Evolutionary conservation across 2,329 filamentous ascomycete species (phyloP), one percentile per base, ranked within the genome.

Genomic region (Penicillium sp.): DNA sequence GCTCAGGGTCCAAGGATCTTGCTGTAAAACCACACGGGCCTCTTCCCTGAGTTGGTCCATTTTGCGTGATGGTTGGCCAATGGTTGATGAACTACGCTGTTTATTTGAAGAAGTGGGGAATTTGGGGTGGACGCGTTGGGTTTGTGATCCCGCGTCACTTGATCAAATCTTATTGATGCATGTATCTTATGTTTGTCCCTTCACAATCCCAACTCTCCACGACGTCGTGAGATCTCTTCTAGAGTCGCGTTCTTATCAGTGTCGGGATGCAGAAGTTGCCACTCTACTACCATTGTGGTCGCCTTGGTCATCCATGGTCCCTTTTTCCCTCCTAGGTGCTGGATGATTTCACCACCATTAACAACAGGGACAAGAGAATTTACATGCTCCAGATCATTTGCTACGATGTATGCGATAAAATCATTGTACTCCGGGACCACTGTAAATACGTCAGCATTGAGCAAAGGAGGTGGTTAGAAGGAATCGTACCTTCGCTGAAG

Each of bases 291-390:
- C 4, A 92, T 80, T 31, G 96, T 89, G 47, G 96, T 77, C 3
- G 92, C 92, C 46, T 83, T 81, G 53, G 86, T 86, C 83, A 96
- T 89, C 93, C 93, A 98, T n/a, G 81, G 87, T 0, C 90, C 88
- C 61, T 86, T 87, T n/a, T 83, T 77, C 0, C 83, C 85, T 19
- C 76, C 78, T 3, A 98, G 80, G 4, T 84, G 85, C 60, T 86
- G 82, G 19, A 86, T 84, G 21, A 98, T 82, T 52, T 88, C 80
- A 39, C 84, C 89, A 16, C 95, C 93, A 69, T 96, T 90, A 33
- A 96, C 79, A 25, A 91, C 77, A 5, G 83, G 82, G 65, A 85
- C 86, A 35, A 89, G 71, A 2, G 82, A 78, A 51, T 87, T 81
- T 66, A 85, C 74, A 23, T 71, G 70, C 55, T 76, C 64, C 16